phyloP scores from a whole-genome alignment of 169 alveolate species.

The Cyclospora cayetanensis region DNA sequence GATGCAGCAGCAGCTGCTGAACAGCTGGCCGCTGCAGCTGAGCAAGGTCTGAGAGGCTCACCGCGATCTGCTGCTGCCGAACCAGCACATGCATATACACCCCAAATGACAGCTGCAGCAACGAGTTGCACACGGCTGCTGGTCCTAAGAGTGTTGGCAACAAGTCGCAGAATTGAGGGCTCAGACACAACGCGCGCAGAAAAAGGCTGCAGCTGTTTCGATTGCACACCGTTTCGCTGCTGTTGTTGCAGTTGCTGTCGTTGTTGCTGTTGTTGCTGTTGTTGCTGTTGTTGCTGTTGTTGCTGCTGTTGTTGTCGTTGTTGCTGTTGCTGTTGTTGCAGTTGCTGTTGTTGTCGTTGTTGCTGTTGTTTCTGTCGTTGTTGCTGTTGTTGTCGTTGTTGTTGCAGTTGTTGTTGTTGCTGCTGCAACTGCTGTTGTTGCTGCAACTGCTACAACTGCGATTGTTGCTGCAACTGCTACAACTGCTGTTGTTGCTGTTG shows the following conservation, averaged over 20 bases:
- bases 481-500: background rate
- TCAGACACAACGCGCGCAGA: background rate
- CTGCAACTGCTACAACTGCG: background rate
- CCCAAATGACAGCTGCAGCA: background rate
- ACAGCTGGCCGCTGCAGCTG: background rate
- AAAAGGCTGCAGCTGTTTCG: background rate
- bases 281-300: conserved; percentile 42
- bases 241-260: too few relatives aligned
- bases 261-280: too few relatives aligned
- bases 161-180: background rate
- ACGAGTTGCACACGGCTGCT: background rate
- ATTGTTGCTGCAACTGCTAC: background rate
- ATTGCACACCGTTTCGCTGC: background rate
- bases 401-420: conserved; percentile 35
- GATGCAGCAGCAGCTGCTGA: background rate
- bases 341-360: background rate
- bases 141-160: background rate
- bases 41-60: background rate
- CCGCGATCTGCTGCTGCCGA: background rate
- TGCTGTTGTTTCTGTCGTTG: too few relatives aligned
- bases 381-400: too few relatives aligned
- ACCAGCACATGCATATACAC: background rate
- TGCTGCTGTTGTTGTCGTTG: background rate
- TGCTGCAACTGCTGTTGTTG: background rate
- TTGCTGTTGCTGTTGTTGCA: background rate